These are phyloP conservation scores for Amaranthus palmeri DNA, from an alignment of 148 eudicot genomes.

Conservation along the genomic window DNA sequence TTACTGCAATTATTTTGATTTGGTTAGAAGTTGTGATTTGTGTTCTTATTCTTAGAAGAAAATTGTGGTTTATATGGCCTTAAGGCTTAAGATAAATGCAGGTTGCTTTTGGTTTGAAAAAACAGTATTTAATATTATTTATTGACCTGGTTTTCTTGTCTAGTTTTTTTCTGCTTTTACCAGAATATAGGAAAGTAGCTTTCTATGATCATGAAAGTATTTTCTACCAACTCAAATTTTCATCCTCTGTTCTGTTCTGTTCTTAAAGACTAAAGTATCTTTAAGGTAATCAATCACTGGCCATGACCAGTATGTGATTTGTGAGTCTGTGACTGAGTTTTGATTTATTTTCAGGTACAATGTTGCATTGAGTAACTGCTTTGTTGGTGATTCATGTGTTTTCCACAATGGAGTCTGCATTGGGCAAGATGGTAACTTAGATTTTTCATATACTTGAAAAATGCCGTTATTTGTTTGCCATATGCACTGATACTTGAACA, in stretches of 20 bases:
- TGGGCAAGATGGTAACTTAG: conserved; percentile 80
- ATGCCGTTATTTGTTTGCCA: not conserved
- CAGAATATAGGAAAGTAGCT: no score
- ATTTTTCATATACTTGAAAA: not conserved
- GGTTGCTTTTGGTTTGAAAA: not conserved
- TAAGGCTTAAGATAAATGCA: not conserved
- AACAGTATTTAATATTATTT: not conserved
- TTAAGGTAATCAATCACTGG: not conserved
- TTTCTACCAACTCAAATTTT: not conserved
- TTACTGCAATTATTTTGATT: no score
- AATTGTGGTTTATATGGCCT: not conserved
- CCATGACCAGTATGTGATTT: conserved; percentile 8
- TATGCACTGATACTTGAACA: not conserved
- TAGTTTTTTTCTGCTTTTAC: no score
- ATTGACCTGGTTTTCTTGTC: not conserved
- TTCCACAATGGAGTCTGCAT: conserved; percentile 87
- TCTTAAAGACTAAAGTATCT: not conserved
- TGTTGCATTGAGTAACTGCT: conserved; percentile 73
- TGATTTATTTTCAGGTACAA: conserved; percentile 55
- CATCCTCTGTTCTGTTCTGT: not conserved
- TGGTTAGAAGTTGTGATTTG: not conserved
- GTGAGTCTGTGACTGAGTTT: conserved; percentile 9
- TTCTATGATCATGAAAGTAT: no score
- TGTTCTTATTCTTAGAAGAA: not conserved
- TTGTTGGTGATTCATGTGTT: conserved; percentile 66